These are phyloP conservation scores for Trichoderma harzianum DNA, from an alignment of 2,329 filamentous ascomycete species.

Conservation along the genomic window DNA sequence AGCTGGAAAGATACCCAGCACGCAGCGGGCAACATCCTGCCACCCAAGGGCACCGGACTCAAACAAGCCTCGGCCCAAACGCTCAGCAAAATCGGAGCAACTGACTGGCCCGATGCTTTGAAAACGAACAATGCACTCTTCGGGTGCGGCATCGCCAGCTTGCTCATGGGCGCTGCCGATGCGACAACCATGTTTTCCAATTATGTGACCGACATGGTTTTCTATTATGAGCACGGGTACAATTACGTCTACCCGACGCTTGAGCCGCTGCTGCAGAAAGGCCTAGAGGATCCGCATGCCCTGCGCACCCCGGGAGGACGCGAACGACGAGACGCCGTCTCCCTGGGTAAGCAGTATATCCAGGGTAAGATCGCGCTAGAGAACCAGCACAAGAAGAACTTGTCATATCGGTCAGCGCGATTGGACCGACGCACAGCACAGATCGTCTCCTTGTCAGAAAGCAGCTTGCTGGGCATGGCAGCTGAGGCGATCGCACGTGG, in stretches of 20 bases:
- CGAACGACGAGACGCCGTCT: slow-evolving; percentile 21
- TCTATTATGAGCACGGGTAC: slow-evolving; percentile 27
- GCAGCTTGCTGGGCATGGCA: slow-evolving; percentile 24
- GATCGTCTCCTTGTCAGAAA: slow-evolving; percentile 22
- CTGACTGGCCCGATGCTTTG: slow-evolving; percentile 21
- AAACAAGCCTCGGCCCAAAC: slow-evolving; percentile 16
- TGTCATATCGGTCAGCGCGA: slow-evolving; percentile 17
- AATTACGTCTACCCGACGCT: slow-evolving; percentile 23
- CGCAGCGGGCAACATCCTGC: slow-evolving; percentile 21
- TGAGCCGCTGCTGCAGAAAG: slow-evolving; percentile 19
- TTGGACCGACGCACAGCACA: slow-evolving; percentile 20
- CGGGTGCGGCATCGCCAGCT: slow-evolving; percentile 22
- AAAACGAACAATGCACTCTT: slow-evolving; percentile 24
- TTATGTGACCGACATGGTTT: slow-evolving; percentile 25
- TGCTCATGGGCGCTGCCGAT: slow-evolving; percentile 23
- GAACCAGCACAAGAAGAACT: slow-evolving; percentile 10
- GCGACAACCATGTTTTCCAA: slow-evolving; percentile 24
- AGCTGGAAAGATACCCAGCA: slow-evolving; percentile 22
- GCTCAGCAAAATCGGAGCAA: slow-evolving; percentile 18
- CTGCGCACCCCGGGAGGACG: slow-evolving; percentile 20
- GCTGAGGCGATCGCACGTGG: slow-evolving; percentile 22
- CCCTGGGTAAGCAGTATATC: slow-evolving; percentile 21
- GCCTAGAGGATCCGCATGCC: slow-evolving; percentile 20
- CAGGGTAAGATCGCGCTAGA: slow-evolving; percentile 22
- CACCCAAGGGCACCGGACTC: slow-evolving; percentile 21